Percentiles rank a stretch among this genome's conserved stretches.
These are phyloP conservation scores for Carallia brachiata DNA, from an alignment of 345 rosid genomes.

Conservation along the genomic window DNA sequence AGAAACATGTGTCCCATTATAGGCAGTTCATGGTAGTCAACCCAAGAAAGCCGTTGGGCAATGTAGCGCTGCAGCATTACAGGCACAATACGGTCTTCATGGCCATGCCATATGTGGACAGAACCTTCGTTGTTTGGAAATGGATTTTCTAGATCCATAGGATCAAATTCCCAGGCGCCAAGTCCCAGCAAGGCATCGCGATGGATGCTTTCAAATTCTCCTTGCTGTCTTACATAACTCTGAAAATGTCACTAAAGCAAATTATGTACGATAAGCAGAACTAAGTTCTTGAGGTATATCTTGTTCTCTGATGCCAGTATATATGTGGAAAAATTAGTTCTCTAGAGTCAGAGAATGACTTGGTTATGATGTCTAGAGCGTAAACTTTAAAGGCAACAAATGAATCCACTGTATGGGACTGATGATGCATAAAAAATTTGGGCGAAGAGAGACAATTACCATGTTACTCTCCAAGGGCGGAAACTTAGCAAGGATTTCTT, in stretches of 20 bases:
- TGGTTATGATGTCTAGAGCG: too few species aligned
- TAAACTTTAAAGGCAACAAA: too few species aligned
- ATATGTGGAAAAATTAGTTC: neutral
- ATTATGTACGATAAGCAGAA: neutral
- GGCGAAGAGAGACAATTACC: neutral
- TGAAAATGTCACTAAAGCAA: neutral
- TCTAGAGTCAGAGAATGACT: neutral
- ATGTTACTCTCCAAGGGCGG: too few species aligned
- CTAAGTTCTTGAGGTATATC: neutral
- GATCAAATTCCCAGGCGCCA: constrained; percentile 28
- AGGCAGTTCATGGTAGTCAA: constrained; percentile 21
- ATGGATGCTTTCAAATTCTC: constrained; percentile 18
- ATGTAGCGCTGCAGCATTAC: constrained; percentile 23
- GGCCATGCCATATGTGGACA: constrained; percentile 31
- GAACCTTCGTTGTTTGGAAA: constrained; percentile 23
- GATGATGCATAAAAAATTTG: neutral
- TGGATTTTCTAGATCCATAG: constrained; percentile 22
- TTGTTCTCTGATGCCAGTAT: neutral
- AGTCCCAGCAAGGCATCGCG: constrained; percentile 14
- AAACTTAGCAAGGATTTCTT: neutral
- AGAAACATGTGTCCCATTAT: constrained; percentile 24
- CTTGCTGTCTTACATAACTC: constrained; percentile 20
- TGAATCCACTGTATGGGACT: neutral
- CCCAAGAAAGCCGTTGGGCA: constrained; percentile 20
- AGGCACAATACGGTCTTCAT: constrained; percentile 20